Evolutionary conservation across 2,329 filamentous ascomycete genomes (phyloP), one percentile per base, ranked within the genome.

Genomic region (Ophiocordyceps robertsii): DNA sequence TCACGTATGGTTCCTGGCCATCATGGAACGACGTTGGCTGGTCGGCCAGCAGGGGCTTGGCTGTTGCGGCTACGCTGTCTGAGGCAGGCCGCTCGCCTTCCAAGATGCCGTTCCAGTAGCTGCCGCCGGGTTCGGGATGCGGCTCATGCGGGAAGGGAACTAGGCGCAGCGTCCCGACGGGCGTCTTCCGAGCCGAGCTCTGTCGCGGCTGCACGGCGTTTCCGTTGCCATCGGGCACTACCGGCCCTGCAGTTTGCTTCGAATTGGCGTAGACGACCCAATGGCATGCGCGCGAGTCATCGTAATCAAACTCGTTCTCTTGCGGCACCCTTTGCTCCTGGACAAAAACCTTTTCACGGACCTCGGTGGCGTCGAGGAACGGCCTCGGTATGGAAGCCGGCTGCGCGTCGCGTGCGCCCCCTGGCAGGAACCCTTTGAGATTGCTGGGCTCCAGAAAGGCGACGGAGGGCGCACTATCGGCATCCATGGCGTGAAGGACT

Each of bases 201-300:
- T 57, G 61, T 40, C 66, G 61, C n/a, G 62, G 63, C 16, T 57
- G 59, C 38, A 65, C 38, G 32, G 70, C 54, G 30, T 62, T 58
- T 44, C 63, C 65, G n/a, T 54, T 52, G 6, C 63, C 58, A 52
- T 74, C 65, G 27, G 61, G 63, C 37, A 64, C 51, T 56, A 71
- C 68, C 6, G 58, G 56, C 45, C 62, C 60, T 37, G 63, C 61
- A 4, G 58, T 62, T 39, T 62, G 66, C 42, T 72, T 72, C 43
- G 82, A 70, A 14, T 72, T 78, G 39, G 77, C 77, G 61, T 94
- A 95, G n/a, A 81, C 69, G 29, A 95, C 81, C 84, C 86, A 95
- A 61, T 95, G 88, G 64, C 81, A 90, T 51, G 78, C 81, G 31
- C 84, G 75, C 1, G 72, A 51, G 59, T 96, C 90, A 57, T 95